Evolutionary conservation across 345 rosid species (phyloP).

Genomic region (Arabidopsis thaliana): TAIR10.1 NC_003071.7:15410501-15411000

Average conservation of each 20-base stretch:
- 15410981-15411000: constrained; percentile 44
- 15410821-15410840: constrained; percentile 46
- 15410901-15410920: constrained; percentile 58
- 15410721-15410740: constrained; percentile 41
- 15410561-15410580: constrained; percentile 13
- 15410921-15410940: constrained; percentile 53
- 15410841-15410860: constrained; percentile 52
- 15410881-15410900: constrained; percentile 61
- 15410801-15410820: constrained; percentile 47
- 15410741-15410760: constrained; percentile 41
- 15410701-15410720: constrained; percentile 36
- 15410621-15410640: constrained; percentile 45
- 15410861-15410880: constrained; percentile 51
- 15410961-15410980: constrained; percentile 50
- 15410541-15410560: constrained; percentile 33
- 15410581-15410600: constrained; percentile 49
- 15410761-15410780: constrained; percentile 42
- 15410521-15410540: neutral
- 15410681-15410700: constrained; percentile 41
- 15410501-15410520: neutral
- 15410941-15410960: constrained; percentile 63
- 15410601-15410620: constrained; percentile 43
- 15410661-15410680: constrained; percentile 41
- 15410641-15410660: constrained; percentile 47
- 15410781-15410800: constrained; percentile 50